Conservation (phyloP, 2,329 filamentous ascomycete species). For the Beauveria sp. region DNA sequence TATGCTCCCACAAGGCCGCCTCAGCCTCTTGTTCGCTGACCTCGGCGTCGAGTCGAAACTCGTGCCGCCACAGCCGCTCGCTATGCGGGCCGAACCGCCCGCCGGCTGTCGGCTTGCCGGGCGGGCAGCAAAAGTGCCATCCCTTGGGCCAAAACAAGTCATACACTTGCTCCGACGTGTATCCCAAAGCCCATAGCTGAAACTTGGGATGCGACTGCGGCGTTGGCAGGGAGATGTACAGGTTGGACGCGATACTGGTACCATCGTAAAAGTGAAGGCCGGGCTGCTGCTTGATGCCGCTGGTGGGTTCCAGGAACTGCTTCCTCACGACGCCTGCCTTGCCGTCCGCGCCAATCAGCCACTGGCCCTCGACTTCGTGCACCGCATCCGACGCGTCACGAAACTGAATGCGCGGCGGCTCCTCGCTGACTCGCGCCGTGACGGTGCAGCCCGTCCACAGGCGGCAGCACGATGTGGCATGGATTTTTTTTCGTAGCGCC, state of each 20-base stretch:
- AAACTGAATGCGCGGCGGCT: conserved; percentile 22
- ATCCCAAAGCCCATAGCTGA: conserved; percentile 38
- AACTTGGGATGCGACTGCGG: conserved; percentile 38
- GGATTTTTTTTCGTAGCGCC: conserved; percentile 10
- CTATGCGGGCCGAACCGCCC: conserved; percentile 34
- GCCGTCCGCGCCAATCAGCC: conserved; percentile 37
- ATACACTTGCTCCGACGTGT: conserved; percentile 37
- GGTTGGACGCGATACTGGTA: conserved; percentile 42
- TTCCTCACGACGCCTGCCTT: conserved; percentile 40
- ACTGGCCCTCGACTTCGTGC: conserved; percentile 9
- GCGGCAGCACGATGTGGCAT: conserved; percentile 15
- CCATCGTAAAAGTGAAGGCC: conserved; percentile 27
- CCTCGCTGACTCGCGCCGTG: conserved; percentile 15
- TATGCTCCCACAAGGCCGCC: conserved; percentile 23
- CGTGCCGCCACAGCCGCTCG: conserved; percentile 36
- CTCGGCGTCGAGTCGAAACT: conserved; percentile 22
- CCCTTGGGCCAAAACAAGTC: conserved; percentile 37
- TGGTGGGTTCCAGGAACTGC: conserved; percentile 32
- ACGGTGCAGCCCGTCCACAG: conserved; percentile 10
- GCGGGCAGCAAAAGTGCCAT: conserved; percentile 37
- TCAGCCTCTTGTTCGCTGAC: conserved; percentile 10
- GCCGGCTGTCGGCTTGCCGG: conserved; percentile 32
- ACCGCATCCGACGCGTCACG: background rate
- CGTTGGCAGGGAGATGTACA: conserved; percentile 34
- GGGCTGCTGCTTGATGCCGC: conserved; percentile 29